Percentiles rank a stretch among this genome's conserved stretches.
phyloP scores from a whole-genome alignment of 306 rosid genomes.

The Dalbergia cultrata region DNA sequence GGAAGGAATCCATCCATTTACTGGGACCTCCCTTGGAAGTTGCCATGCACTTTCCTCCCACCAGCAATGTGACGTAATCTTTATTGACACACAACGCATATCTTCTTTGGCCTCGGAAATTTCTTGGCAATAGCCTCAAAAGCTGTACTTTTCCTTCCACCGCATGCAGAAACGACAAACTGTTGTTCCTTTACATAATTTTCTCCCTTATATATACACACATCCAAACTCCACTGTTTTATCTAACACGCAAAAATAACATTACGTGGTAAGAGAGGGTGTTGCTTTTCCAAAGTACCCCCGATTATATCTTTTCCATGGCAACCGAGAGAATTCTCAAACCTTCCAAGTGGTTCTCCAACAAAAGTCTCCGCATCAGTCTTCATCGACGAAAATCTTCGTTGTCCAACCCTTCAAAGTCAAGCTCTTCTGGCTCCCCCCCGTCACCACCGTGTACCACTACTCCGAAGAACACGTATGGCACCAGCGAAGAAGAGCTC shows the following conservation, averaged over 20 bases:
- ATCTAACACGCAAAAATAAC: neutral
- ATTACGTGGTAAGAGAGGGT: neutral
- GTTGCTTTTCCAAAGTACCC: neutral
- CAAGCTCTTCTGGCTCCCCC: conserved; percentile 51
- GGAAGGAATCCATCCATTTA: neutral
- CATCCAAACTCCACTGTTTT: neutral
- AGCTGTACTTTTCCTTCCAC: too few species aligned
- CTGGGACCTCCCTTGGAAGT: conserved; percentile 44
- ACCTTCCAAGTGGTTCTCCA: conserved; percentile 72
- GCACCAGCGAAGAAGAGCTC: conserved; percentile 50
- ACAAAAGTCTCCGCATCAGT: conserved; percentile 53
- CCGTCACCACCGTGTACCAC: conserved; percentile 18
- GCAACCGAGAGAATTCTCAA: conserved; percentile 49
- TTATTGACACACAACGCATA: neutral
- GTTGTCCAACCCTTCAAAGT: conserved; percentile 45
- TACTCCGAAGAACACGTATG: conserved; percentile 21
- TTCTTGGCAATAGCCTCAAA: conserved; percentile 37
- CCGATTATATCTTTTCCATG: conserved; percentile 41
- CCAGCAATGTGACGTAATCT: neutral
- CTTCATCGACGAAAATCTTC: conserved; percentile 49
- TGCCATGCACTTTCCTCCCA: conserved; percentile 56
- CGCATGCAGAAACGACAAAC: neutral
- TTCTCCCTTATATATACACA: neutral
- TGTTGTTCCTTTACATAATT: neutral
- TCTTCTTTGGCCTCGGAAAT: conserved; percentile 10